A percentile compares a stretch with the other conserved stretches of the same genome.
Evolutionary conservation across 2,329 filamentous ascomycete genomes (phyloP).

Genomic region (Neonectria sp.): DNA sequence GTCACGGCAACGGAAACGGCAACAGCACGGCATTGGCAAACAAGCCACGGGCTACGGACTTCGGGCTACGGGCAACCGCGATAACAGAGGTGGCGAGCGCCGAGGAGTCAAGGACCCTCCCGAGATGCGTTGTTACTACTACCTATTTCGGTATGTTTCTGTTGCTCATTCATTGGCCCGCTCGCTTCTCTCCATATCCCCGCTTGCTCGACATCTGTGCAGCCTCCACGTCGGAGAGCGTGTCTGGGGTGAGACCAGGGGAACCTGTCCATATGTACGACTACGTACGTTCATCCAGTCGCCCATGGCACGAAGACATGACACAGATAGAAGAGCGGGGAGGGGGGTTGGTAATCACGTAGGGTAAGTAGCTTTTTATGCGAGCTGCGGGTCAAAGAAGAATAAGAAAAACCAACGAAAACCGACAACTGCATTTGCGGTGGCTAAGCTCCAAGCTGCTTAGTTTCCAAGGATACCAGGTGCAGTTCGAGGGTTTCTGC

Average conservation of each 20-base stretch:
- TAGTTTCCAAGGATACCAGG: conserved; percentile 22
- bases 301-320: not conserved
- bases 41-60: not conserved
- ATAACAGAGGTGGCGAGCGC: not conserved
- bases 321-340: not conserved
- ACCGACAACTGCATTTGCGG: conserved; percentile 2
- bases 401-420: conserved; percentile 16
- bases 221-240: conserved; percentile 12
- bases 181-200: conserved; percentile 4
- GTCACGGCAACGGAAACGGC: conserved; percentile 3
- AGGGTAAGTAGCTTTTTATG: conserved; percentile 8
- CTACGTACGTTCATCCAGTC: conserved; percentile 22
- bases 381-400: conserved; percentile 6
- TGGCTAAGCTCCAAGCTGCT: conserved; percentile 26
- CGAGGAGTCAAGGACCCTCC: not conserved
- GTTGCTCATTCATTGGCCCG: conserved; percentile 14
- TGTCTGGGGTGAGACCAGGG: conserved; percentile 18
- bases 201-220: conserved; percentile 15
- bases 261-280: conserved; percentile 18
- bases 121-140: conserved; percentile 16
- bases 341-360: not conserved
- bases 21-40: conserved; percentile 4
- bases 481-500: conserved; percentile 20
- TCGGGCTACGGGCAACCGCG: not conserved
- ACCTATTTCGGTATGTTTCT: conserved; percentile 13